Evolutionary conservation across 2,329 filamentous ascomycete species (phyloP).

Genomic region (Fusarium abutilonis): DNA sequence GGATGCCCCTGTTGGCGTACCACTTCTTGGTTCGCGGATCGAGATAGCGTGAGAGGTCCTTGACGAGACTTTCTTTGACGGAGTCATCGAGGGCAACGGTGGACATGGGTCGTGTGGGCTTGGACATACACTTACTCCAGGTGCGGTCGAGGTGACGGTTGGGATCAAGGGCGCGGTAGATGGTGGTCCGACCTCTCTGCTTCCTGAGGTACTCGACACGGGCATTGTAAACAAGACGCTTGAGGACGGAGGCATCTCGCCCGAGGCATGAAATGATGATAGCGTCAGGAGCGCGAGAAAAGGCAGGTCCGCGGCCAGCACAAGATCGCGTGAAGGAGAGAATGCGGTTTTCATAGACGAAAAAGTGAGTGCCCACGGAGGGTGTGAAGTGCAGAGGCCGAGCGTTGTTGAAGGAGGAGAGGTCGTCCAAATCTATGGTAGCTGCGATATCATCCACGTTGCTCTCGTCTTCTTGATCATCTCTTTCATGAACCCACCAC

Average conservation of each 20-base stretch:
- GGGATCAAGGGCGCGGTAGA: constrained; percentile 14
- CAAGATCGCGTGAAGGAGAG: constrained; percentile 21
- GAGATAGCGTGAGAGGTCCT: constrained; percentile 31
- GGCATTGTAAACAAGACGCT: constrained; percentile 26
- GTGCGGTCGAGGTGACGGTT: background rate
- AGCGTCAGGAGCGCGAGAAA: background rate
- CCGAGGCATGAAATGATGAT: constrained; percentile 27
- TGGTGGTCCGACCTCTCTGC: constrained; percentile 26
- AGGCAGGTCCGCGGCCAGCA: background rate
- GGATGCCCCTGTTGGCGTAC: constrained; percentile 36
- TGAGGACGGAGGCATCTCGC: constrained; percentile 20
- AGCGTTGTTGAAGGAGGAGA: constrained; percentile 24
- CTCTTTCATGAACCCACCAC: no score
- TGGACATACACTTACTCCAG: constrained; percentile 33
- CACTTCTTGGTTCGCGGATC: constrained; percentile 29
- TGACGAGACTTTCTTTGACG: constrained; percentile 27
- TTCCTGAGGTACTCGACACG: constrained; percentile 25
- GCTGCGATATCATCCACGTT: constrained; percentile 6
- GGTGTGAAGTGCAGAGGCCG: constrained; percentile 26
- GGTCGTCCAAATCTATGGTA: constrained; percentile 6
- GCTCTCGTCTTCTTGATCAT: background rate
- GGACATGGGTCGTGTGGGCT: constrained; percentile 28
- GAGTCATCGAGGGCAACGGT: constrained; percentile 31
- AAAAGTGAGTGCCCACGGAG: constrained; percentile 26
- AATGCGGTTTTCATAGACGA: constrained; percentile 16